These are phyloP conservation scores for Trypanosoma vivax DNA, from an alignment of 208 protist species.

Conservation along the genomic window DNA sequence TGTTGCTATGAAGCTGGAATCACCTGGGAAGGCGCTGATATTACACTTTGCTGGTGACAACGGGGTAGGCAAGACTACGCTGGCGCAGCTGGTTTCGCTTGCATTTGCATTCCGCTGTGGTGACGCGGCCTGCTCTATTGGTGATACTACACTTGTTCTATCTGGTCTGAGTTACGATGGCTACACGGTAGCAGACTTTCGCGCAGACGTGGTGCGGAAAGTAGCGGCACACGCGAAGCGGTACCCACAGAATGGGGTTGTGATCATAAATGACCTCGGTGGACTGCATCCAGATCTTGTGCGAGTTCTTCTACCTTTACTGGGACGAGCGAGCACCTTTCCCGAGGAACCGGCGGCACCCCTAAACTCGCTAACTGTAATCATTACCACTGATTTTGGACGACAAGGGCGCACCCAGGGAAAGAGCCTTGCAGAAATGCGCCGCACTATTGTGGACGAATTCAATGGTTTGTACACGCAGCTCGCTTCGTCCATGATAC, in stretches of 20 bases:
- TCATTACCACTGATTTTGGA: constrained; percentile 78
- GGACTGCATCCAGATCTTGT: constrained; percentile 41
- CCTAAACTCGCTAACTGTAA: constrained; percentile 35
- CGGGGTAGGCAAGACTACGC: constrained; percentile 72
- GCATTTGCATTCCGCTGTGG: constrained; percentile 50
- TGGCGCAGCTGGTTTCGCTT: constrained; percentile 63
- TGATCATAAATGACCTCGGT: constrained; percentile 67
- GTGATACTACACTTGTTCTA: constrained; percentile 60
- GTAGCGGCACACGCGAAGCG: constrained; percentile 29
- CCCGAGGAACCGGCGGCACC: constrained; percentile 26
- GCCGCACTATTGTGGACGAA: constrained; percentile 44
- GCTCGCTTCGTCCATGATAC: constrained; percentile 40
- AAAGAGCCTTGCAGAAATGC: constrained; percentile 55
- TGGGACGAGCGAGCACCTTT: constrained; percentile 42
- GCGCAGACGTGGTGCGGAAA: constrained; percentile 32
- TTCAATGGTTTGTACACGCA: constrained; percentile 46
- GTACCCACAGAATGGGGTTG: constrained; percentile 47
- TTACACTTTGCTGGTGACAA: constrained; percentile 82
- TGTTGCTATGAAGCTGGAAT: constrained; percentile 44
- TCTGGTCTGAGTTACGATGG: constrained; percentile 56
- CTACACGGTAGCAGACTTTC: constrained; percentile 40
- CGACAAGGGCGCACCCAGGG: constrained; percentile 57
- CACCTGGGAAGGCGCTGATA: constrained; percentile 36
- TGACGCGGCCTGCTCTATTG: constrained; percentile 22
- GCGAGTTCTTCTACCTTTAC: constrained; percentile 41